phyloP scores from a whole-genome alignment of 2,329 filamentous ascomycete genomes.

The Fusarium succisae region DNA sequence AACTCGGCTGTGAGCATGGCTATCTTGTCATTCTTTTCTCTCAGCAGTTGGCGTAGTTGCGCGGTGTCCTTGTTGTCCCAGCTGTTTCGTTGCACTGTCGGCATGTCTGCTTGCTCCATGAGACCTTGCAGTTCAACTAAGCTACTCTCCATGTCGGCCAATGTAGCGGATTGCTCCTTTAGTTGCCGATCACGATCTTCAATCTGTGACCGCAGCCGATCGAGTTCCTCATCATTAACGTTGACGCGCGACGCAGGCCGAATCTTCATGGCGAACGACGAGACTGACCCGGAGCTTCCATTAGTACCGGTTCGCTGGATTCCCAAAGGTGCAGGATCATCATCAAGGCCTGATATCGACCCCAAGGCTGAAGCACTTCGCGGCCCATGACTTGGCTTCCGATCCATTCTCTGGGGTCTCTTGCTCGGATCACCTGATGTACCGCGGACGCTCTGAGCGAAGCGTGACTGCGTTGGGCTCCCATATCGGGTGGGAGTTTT shows the following conservation, averaged over 20 bases:
- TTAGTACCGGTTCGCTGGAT: constrained; percentile 63
- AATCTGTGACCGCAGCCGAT: constrained; percentile 76
- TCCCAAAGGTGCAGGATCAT: constrained; percentile 65
- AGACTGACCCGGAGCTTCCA: constrained; percentile 63
- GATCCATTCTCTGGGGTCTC: constrained; percentile 56
- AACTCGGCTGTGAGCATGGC: constrained; percentile 93
- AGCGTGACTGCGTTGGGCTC: constrained; percentile 61
- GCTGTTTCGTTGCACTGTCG: constrained; percentile 55
- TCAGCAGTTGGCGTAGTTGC: constrained; percentile 82
- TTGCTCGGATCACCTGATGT: constrained; percentile 71
- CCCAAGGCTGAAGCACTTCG: constrained; percentile 70
- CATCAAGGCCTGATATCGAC: constrained; percentile 61
- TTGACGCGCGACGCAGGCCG: constrained; percentile 63
- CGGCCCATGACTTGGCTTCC: constrained; percentile 62
- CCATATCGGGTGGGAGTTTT: constrained; percentile 48
- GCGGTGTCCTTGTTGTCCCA: constrained; percentile 76
- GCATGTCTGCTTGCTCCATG: constrained; percentile 66
- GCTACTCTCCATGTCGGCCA: constrained; percentile 90
- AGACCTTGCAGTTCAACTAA: constrained; percentile 79
- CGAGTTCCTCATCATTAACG: constrained; percentile 75
- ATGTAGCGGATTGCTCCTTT: constrained; percentile 83
- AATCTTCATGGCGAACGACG: constrained; percentile 63
- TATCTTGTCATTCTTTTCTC: constrained; percentile 98
- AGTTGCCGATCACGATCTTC: constrained; percentile 87
- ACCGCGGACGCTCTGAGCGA: constrained; percentile 71